Evolutionary conservation across 2,329 filamentous ascomycete species (phyloP), one percentile per base, ranked within the genome.

Genomic region (Ophiocordyceps sinensis): DNA sequence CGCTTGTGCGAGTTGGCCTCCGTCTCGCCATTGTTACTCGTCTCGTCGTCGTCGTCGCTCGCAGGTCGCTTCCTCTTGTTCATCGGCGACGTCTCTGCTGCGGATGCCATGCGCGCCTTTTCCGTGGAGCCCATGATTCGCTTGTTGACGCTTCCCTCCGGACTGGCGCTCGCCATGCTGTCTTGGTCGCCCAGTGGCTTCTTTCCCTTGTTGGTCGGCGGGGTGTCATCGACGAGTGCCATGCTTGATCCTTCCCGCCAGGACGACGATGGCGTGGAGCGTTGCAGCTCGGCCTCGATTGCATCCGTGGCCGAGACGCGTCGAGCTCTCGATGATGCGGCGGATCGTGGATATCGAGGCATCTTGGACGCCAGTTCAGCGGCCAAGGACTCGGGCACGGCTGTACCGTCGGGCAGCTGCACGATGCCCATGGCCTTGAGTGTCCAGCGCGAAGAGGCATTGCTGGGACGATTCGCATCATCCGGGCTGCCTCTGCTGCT

Each of bases 321-420:
- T 36, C 39, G 36, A 8, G n/a, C 12, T 30, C 19, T 30, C 35
- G 31, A 39, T 9, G 30, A 12, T 11, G 30, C 34, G 23, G 37
- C 42, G 5, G 39, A 39, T 21, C 39, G 35, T n/a, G 41, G 26
- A 19, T 45, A 38, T 17, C 29, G 40, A 3, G 12, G 39, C 5
- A 37, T 37, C 11, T 38, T 28, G 15, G 35, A 40, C 17, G 35
- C 15, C 43, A 69, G 63, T 23, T 70, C 64, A 30, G 63, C 49
- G 12, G 67, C 68, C 34, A 76, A 58, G 3, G 62, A 61, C 45
- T 75, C 71, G 6, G 71, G 71, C 3, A 73, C 49, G 45, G 68
- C 71, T 38, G 68, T 64, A n/a, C 71, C 65, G 45, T 75, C 65
- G 5, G 67, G 63, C 63, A 73, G 66, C 45, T 65, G 67, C 3